Conservation (phyloP, 768 basidiomycete species). For the Stropharia rugosoannulata region DNA sequence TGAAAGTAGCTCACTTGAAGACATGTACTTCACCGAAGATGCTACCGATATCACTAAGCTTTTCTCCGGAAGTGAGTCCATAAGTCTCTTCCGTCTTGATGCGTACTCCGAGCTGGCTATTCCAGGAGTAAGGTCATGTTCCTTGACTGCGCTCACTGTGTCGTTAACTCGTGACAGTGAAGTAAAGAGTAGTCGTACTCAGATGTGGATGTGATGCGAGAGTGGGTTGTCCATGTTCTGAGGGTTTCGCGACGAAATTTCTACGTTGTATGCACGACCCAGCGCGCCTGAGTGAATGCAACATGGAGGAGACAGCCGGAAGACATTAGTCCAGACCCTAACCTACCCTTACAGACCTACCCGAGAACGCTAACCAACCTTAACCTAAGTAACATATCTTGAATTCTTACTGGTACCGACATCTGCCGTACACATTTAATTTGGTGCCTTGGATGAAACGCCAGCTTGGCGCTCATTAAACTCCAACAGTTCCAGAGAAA, state of each 20-base stretch:
- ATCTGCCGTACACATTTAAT: too few species aligned
- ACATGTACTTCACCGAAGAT: slow-evolving; percentile 85
- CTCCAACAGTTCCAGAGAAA: too few species aligned
- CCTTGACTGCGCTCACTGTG: slow-evolving; percentile 39
- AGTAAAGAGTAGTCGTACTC: slow-evolving; percentile 33
- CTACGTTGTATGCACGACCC: slow-evolving; percentile 18
- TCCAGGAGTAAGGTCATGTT: slow-evolving; percentile 79
- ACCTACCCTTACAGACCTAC: slow-evolving; percentile 2
- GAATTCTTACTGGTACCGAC: too few species aligned
- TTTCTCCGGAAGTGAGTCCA: slow-evolving; percentile 71
- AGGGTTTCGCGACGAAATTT: slow-evolving; percentile 54
- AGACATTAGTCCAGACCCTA: slow-evolving; percentile 18
- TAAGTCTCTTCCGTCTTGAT: slow-evolving; percentile 59
- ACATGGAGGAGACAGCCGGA: slow-evolving; percentile 22
- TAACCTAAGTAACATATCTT: background rate
- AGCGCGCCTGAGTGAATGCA: slow-evolving; percentile 18
- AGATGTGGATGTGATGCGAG: slow-evolving; percentile 82
- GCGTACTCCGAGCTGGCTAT: slow-evolving; percentile 81
- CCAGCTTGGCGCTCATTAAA: too few species aligned
- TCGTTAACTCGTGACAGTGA: background rate
- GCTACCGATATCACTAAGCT: slow-evolving; percentile 77
- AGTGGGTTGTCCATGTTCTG: slow-evolving; percentile 78
- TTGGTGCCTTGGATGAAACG: too few species aligned
- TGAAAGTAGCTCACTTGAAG: slow-evolving; percentile 55
- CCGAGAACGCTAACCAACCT: slow-evolving; percentile 4